phyloP scores from a whole-genome alignment of 495 filamentous ascomycete genomes.

The Mycothermus thermophilus region DNA sequence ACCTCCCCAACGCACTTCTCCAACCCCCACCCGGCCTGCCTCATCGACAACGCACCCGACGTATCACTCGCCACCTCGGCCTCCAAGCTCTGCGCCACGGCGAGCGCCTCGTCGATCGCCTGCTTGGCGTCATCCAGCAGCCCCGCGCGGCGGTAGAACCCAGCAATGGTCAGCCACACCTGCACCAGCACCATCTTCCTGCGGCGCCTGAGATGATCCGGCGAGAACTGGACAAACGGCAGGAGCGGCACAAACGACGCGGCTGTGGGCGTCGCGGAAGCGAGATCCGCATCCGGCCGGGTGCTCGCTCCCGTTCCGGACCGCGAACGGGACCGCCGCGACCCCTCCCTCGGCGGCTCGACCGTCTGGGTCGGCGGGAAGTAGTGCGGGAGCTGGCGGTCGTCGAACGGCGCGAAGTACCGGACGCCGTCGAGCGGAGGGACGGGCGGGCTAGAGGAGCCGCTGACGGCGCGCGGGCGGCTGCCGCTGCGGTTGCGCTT shows the following conservation, averaged over 20 bases:
- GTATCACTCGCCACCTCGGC: constrained; percentile 38
- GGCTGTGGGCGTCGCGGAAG: constrained; percentile 1
- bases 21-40: constrained; percentile 55
- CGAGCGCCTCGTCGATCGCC: constrained; percentile 69
- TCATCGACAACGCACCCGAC: constrained; percentile 33
- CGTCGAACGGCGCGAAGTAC: constrained; percentile 25
- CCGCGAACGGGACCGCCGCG: constrained; percentile 11
- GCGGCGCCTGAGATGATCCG: constrained; percentile 39
- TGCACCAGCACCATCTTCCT: constrained; percentile 51
- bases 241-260: constrained; percentile 20
- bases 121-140: constrained; percentile 64
- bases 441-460: constrained; percentile 15
- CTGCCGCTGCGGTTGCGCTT: constrained; percentile 32
- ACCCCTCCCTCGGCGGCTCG: constrained; percentile 1
- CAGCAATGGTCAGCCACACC: constrained; percentile 80
- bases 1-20: constrained; percentile 65
- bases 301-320: neutral
- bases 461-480: constrained; percentile 22
- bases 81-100: constrained; percentile 46
- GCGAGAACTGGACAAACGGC: constrained; percentile 36
- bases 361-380: constrained; percentile 7
- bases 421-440: constrained; percentile 24
- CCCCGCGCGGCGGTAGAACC: constrained; percentile 69
- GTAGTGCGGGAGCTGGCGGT: constrained; percentile 21
- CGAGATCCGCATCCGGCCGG: neutral